Percentiles rank a stretch among this genome's conserved stretches.
Evolutionary conservation across 208 protist genomes (phyloP).

Genomic region (Ichthyophonus hoferi): DNA sequence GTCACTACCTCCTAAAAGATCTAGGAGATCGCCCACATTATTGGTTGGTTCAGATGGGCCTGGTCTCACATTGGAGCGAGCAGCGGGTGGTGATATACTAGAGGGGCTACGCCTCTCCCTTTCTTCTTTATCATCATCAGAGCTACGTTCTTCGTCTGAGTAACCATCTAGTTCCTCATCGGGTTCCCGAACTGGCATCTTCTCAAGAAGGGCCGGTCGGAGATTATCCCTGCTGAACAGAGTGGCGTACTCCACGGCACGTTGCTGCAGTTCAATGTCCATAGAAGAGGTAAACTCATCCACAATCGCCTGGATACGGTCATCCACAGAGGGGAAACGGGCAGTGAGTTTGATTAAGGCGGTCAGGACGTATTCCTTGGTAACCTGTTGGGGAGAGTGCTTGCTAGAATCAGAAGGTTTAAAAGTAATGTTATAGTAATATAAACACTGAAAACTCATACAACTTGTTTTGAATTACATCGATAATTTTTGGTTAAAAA

Average conservation of each 20-base stretch:
- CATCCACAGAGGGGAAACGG: constrained; percentile 55
- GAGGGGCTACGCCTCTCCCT: neutral
- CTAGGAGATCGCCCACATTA: neutral
- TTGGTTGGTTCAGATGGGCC: neutral
- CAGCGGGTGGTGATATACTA: neutral
- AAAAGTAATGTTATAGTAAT: no score
- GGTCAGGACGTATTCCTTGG: constrained; percentile 28
- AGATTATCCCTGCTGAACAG: constrained; percentile 25
- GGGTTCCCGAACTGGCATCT: constrained; percentile 36
- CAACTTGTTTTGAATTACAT: no score
- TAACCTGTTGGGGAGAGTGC: neutral
- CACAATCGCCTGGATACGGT: neutral
- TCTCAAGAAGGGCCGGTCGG: constrained; percentile 34
- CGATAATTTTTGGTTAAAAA: no score
- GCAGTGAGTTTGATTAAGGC: constrained; percentile 64
- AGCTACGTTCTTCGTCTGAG: neutral
- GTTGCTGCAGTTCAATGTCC: constrained; percentile 47
- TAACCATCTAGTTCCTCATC: neutral
- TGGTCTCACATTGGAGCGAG: neutral
- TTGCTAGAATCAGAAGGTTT: no score
- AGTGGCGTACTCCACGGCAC: constrained; percentile 36
- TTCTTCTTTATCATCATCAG: neutral
- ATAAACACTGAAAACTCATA: no score
- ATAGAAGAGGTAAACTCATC: neutral
- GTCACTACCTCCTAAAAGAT: constrained; percentile 6